These are phyloP conservation scores for Apiospora phragmitis DNA, from an alignment of 2,329 filamentous ascomycete genomes.

Conservation along the genomic window DNA sequence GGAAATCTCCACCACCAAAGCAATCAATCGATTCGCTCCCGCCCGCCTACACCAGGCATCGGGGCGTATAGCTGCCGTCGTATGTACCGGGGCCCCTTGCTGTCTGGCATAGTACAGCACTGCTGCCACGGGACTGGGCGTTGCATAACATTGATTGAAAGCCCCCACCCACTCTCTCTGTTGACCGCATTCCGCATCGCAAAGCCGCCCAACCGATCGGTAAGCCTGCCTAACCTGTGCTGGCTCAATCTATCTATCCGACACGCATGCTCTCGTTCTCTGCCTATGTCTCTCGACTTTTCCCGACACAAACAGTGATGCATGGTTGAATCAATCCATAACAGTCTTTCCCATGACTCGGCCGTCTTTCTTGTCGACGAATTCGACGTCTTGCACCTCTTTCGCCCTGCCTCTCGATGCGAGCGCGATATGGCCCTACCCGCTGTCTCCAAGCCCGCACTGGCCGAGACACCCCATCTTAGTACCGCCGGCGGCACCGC, in stretches of 20 bases:
- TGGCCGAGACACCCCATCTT: conserved; percentile 6
- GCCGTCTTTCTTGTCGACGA: conserved; percentile 3
- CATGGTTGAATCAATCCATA: conserved; percentile 1
- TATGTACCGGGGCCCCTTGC: background rate
- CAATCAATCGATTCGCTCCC: background rate
- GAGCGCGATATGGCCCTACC: background rate
- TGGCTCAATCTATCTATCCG: background rate
- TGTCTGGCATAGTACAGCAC: background rate
- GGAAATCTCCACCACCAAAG: background rate
- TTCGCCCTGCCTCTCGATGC: background rate
- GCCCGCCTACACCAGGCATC: background rate
- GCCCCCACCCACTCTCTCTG: conserved; percentile 1
- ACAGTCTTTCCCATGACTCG: conserved; percentile 1
- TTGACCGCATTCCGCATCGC: conserved; percentile 2
- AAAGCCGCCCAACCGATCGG: conserved; percentile 4
- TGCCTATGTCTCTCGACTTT: background rate
- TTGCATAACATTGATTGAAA: conserved; percentile 1
- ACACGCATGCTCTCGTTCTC: background rate
- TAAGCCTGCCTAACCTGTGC: conserved; percentile 5
- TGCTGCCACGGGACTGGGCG: background rate
- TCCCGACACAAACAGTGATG: background rate
- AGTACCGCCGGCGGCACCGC: background rate
- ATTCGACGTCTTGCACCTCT: background rate
- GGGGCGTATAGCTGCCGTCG: background rate
- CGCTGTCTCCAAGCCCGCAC: conserved; percentile 3